These are phyloP conservation scores for Pyrrhoderma noxium DNA, from an alignment of 1,284 basidiomycete species.

Conservation along the genomic window DNA sequence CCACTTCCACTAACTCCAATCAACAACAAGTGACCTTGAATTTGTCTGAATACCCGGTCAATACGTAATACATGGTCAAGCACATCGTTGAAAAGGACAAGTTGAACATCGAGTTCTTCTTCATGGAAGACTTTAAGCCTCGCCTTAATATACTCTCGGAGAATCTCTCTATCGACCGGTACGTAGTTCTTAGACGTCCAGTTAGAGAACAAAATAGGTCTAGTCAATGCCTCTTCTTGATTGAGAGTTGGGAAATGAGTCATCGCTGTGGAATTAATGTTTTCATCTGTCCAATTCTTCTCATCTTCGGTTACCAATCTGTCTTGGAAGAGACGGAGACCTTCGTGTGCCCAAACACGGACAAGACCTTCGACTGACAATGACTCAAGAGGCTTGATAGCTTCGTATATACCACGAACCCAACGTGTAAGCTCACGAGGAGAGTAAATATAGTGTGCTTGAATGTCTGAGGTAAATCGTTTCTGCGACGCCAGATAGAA, in stretches of 20 bases:
- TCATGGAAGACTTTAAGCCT: slow-evolving; percentile 94
- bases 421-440: slow-evolving; percentile 98
- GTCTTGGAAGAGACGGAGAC: slow-evolving; percentile 95
- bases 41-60: slow-evolving; percentile 98
- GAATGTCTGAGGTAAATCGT: slow-evolving; percentile 90
- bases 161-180: slow-evolving; percentile 86
- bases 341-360: slow-evolving; percentile 98
- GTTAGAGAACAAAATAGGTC: slow-evolving; percentile 97
- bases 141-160: slow-evolving; percentile 96
- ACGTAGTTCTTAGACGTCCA: slow-evolving; percentile 99
- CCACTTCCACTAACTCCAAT: slow-evolving; percentile 98
- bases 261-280: slow-evolving; percentile 80
- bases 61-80: slow-evolving; percentile 96
- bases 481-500: slow-evolving; percentile 95
- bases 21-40: slow-evolving; percentile 92
- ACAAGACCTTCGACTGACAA: slow-evolving; percentile 92
- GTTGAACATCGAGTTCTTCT: slow-evolving; percentile 96
- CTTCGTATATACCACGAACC: slow-evolving; percentile 97
- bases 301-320: slow-evolving; percentile 90
- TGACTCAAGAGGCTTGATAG: slow-evolving; percentile 87
- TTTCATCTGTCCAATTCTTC: slow-evolving; percentile 90
- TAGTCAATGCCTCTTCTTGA: slow-evolving; percentile 69
- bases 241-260: slow-evolving; percentile 92
- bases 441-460: slow-evolving; percentile 99
- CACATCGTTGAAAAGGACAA: slow-evolving; percentile 98